Conservation (phyloP, 2,329 filamentous ascomycete species). For the Mycosphaerella arachidis region DNA sequence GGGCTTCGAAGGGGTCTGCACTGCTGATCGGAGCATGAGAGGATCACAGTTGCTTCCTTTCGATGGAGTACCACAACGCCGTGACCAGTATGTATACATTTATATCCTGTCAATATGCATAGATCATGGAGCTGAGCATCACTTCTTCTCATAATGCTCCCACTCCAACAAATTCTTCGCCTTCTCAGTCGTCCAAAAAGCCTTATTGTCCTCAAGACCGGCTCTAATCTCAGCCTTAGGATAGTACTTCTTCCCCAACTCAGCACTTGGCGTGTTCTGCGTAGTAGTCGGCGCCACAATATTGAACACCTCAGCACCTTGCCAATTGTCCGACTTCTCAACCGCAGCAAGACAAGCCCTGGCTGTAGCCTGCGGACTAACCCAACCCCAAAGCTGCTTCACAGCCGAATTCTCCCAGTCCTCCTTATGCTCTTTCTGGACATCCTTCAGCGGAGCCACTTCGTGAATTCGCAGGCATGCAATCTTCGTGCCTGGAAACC, state of each 20-base stretch:
- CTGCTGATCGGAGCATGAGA: too few relatives aligned
- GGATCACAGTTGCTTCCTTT: too few relatives aligned
- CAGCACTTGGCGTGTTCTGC: constrained; percentile 21
- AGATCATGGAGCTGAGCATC: background rate
- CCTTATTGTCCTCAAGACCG: constrained; percentile 21
- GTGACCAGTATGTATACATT: too few relatives aligned
- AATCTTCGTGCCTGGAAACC: constrained; percentile 38
- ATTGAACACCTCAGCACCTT: constrained; percentile 36
- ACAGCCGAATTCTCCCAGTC: constrained; percentile 35
- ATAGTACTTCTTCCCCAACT: constrained; percentile 28
- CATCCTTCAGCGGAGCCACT: constrained; percentile 30
- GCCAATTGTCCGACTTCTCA: constrained; percentile 31
- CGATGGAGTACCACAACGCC: too few relatives aligned
- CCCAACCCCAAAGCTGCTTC: constrained; percentile 38
- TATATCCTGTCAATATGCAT: too few relatives aligned
- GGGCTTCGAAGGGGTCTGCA: too few relatives aligned
- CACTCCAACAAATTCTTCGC: constrained; percentile 24
- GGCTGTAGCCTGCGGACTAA: constrained; percentile 34
- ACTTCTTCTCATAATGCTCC: constrained; percentile 26
- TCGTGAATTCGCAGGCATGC: constrained; percentile 39
- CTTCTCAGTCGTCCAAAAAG: constrained; percentile 28
- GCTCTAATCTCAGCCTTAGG: constrained; percentile 24
- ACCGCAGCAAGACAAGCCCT: constrained; percentile 35
- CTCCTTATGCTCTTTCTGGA: constrained; percentile 32
- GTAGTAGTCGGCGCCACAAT: constrained; percentile 33